Evolutionary conservation across 768 basidiomycete species (phyloP), one percentile per base, ranked within the genome.

Genomic region (Paxillus involutus): DNA sequence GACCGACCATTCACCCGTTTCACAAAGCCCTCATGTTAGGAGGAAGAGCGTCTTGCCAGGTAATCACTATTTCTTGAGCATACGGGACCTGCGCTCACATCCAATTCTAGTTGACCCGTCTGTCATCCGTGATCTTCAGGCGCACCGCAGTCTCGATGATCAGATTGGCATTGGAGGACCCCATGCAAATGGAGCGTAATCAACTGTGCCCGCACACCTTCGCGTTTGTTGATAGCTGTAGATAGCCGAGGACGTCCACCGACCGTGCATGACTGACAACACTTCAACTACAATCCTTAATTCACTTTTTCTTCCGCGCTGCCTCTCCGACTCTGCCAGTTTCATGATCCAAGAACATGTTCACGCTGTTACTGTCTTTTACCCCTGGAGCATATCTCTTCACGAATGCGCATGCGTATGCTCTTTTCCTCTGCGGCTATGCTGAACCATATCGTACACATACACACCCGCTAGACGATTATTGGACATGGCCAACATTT

Each of bases 21-120:
- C 80, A 51, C 74, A 77, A 53, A 83, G 86, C 42, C 80, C 94
- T 50, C 96, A 99, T 73, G 84, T 95, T 33, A 85, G 96, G 62
- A 82, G 96, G 71, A 97, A 94, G 78, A 96, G 93, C 64, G 94
- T 96, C 44, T 78, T 98, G 57, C 95, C 94, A 75, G 88, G 91
- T 91, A 69, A 59, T 53, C 53, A 41, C 45, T 59, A 56, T 61
- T 44, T 42, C 49, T 51, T 45, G 51, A n/a, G 32, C 29, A 42
- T 16, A 30, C 26, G 17, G 30, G 35, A 51, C 48, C 47, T 36
- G 51, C 49, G 47, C 56, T 67, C 58, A 61, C 53, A 56, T 52
- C 52, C 32, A 55, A 40, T 65, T 26, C 43, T 70, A 90, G 90
- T 95, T 65, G 94, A 95, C 71, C 91, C 94, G 2, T 84, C 85